Evolutionary conservation across 768 basidiomycete species (phyloP).

Genomic region (Phanerodontia chrysosporium): DNA sequence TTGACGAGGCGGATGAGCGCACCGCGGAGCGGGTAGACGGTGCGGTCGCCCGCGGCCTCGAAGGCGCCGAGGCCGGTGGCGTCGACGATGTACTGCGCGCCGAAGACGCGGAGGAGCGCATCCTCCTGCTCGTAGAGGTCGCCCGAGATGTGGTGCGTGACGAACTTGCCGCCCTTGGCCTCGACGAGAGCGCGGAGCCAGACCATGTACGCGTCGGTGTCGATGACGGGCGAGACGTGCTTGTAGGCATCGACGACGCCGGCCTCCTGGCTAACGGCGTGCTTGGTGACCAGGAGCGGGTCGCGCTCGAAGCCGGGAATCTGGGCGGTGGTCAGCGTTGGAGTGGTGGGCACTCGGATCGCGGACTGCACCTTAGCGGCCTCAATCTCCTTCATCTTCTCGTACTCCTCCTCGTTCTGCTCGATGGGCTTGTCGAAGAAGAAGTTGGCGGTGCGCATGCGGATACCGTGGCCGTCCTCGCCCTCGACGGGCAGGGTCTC

Average conservation of each 20-base stretch:
- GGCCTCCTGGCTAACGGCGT: slow-evolving; percentile 24
- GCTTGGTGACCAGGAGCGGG: slow-evolving; percentile 21
- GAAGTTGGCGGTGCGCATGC: slow-evolving; percentile 31
- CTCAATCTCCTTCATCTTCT: slow-evolving; percentile 26
- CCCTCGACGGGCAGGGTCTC: slow-evolving; percentile 19
- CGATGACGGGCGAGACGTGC: slow-evolving; percentile 30
- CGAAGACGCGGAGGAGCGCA: slow-evolving; percentile 23
- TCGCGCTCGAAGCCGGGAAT: slow-evolving; percentile 23
- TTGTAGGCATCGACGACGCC: slow-evolving; percentile 35
- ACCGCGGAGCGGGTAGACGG: slow-evolving; percentile 34
- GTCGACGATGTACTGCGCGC: slow-evolving; percentile 31
- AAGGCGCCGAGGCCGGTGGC: slow-evolving; percentile 30
- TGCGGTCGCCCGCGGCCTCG: slow-evolving; percentile 30
- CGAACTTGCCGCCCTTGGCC: slow-evolving; percentile 27
- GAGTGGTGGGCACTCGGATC: background rate
- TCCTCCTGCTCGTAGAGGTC: slow-evolving; percentile 26
- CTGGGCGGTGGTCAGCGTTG: slow-evolving; percentile 2
- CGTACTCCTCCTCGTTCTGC: slow-evolving; percentile 24
- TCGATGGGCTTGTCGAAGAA: slow-evolving; percentile 27
- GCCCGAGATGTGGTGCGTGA: slow-evolving; percentile 28
- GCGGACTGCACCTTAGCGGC: background rate
- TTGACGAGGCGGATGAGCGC: slow-evolving; percentile 28
- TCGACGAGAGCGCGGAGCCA: slow-evolving; percentile 27
- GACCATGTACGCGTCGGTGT: slow-evolving; percentile 33
- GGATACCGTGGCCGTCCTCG: slow-evolving; percentile 23